Base-by-base conservation (phyloP, 2,329 filamentous ascomycete species). In the Diaporthe citrichinensis region DNA sequence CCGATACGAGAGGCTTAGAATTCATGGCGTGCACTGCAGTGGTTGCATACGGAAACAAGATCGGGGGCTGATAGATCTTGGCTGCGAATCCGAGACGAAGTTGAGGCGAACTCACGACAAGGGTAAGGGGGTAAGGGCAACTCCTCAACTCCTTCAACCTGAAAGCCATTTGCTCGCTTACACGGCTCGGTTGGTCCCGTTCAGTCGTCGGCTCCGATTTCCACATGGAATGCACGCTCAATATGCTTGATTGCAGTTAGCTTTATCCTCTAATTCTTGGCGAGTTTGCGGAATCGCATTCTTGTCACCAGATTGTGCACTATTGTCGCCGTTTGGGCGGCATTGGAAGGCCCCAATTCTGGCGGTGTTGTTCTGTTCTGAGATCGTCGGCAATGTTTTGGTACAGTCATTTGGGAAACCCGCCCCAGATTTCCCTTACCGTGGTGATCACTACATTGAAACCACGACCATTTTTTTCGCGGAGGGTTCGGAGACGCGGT, bases 61-160 rank as follows among this genome's bases (percentile, higher is more conserved):
- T 68, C 44, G 65, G 65, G 65, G 65, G 65, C 65, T 68, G 46
- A 68, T 51, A 68, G 31, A 68, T 68, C 65, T 68, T 68, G 65
- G 65, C 65, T 53, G 46, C 65, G 46, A 68, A 68, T 39, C 62
- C 62, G 46, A 68, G 65, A 68, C 65, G 46, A 68, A 53, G 65
- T 68, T 68, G 65, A 68, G 65, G 65, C 65, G 65, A 53, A 68
- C 65, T 68, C 65, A 68, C 2, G 65, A 68, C 65, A 53, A 39
- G 65, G 65, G 65, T 41, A 53, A 46, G 44, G 62, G 41, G 46
- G 31, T 25, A 53, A 68, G 62, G 62, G 62, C 62, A 68, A 62
- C 17, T 44, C 49, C 9, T n/a, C 49, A 14, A 25, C 62, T 68
- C 62, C 62, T 51, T 68, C 44, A 49, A 25, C 62, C 62, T 68